Percentiles rank a stretch among this genome's conserved stretches.
phyloP scores from a whole-genome alignment of 305 asterid genomes.

The Fraxinus velutina region DNA sequence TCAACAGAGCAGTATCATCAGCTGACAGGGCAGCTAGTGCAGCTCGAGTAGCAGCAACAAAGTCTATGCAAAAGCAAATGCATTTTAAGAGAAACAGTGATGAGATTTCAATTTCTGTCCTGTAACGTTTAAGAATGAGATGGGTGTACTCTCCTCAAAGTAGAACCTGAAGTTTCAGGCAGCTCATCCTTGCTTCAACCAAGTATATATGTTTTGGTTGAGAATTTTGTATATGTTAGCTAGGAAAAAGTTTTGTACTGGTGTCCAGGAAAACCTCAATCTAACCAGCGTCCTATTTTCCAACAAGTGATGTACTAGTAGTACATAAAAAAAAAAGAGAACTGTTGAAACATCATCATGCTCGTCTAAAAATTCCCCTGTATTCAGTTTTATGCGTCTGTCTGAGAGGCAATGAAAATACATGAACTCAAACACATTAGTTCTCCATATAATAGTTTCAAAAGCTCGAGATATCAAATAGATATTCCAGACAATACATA shows the following conservation, averaged over 20 bases:
- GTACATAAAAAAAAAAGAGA: not conserved
- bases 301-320: not conserved
- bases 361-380: not conserved
- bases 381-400: not conserved
- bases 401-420: not conserved
- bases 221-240: not conserved
- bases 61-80: slow-evolving; percentile 83
- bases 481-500: not conserved
- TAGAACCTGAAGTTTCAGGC: not conserved
- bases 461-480: not conserved
- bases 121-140: not conserved
- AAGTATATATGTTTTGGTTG: not conserved
- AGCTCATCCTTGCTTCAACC: not conserved
- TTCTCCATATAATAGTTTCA: not conserved
- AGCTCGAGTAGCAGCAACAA: slow-evolving; percentile 81
- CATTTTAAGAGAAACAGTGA: slow-evolving; percentile 55
- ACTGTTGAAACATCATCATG: not conserved
- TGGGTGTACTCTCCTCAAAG: not conserved
- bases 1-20: slow-evolving; percentile 63
- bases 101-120: slow-evolving; percentile 24
- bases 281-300: not conserved
- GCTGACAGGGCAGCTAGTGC: slow-evolving; percentile 81
- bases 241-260: not conserved
- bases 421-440: not conserved
- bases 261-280: not conserved